Evolutionary conservation across 768 basidiomycete genomes (phyloP), one percentile per base, ranked within the genome.

Genomic region (Suillus plorans): DNA sequence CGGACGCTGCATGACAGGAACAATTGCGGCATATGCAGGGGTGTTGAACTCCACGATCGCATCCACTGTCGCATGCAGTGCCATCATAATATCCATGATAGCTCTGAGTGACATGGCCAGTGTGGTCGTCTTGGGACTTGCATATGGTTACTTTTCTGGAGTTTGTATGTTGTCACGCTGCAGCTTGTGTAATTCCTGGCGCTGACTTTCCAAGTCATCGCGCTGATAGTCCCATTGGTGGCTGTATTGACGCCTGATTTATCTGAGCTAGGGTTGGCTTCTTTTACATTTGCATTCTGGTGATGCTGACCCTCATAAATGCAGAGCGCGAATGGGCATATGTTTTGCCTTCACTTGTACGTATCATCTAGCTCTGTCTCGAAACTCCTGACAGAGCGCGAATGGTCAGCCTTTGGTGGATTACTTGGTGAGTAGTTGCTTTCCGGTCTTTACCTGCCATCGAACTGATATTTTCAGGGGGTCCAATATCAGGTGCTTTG

Each of bases 81-180:
- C 78, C 22, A 64, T 82, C 31, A 74, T 82, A n/a, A 82, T 82
- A 63, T 76, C 77, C 62, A 77, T 79, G 22, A 71, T 83, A 36
- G 79, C 74, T 5, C 69, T 81, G 37, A 71, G 72, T 22, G 70
- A 72, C 61, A 71, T 72, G 9, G 68, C 73, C 10, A 75, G 78
- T 9, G 77, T 78, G 5, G 70, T 81, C 28, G 65, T 77, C 14
- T 77, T 82, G 63, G 76, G 76, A 9, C 66, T 80, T 44, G 61
- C 83, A 1, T 84, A 78, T 64, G 83, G 83, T 8, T 80, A 82
- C 67, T 80, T 82, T 66, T 77, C 75, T 50, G 82, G 82, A 22
- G 73, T 73, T 14, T 72, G 75, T 77, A 52, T 31, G 62, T 31
- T 14, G 12, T 44, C n/a, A 18, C 20, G 28, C 20, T 12, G 20